These are phyloP conservation scores for Stereocaulon alpinum DNA, from an alignment of 495 filamentous ascomycete genomes.

Conservation along the genomic window DNA sequence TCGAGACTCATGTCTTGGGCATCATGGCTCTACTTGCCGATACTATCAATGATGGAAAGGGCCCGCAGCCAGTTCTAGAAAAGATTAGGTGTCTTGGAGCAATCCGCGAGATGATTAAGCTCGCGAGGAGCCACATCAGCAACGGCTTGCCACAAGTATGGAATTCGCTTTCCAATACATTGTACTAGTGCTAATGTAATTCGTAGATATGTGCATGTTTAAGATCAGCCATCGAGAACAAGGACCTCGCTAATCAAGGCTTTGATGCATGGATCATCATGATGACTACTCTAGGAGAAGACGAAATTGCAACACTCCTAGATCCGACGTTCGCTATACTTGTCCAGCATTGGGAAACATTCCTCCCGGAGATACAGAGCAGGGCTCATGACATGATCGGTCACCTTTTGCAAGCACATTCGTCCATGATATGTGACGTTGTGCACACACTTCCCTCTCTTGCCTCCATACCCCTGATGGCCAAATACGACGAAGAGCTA, in stretches of 20 bases:
- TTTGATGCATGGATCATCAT: conserved; percentile 78
- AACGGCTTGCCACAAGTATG: conserved; percentile 78
- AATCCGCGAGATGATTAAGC: conserved; percentile 76
- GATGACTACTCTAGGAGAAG: conserved; percentile 58
- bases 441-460: conserved; percentile 71
- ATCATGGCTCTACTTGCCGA: conserved; percentile 75
- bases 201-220: conserved; percentile 73
- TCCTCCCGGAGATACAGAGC: conserved; percentile 49
- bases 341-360: conserved; percentile 62
- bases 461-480: conserved; percentile 56
- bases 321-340: conserved; percentile 85
- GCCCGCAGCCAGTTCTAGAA: conserved; percentile 49
- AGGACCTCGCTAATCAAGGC: conserved; percentile 61
- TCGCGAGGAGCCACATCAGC: conserved; percentile 57
- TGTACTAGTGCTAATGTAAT: conserved; percentile 2
- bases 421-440: conserved; percentile 46
- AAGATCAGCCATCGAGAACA: conserved; percentile 65
- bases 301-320: conserved; percentile 66
- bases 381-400: conserved; percentile 50
- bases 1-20: conserved; percentile 79
- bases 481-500: conserved; percentile 52
- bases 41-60: conserved; percentile 61
- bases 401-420: conserved; percentile 53
- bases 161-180: conserved; percentile 15
- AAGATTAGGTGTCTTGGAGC: conserved; percentile 66